phyloP scores from a whole-genome alignment of 192 early-diverging fungal genomes.

The Dissophora ornata region DNA sequence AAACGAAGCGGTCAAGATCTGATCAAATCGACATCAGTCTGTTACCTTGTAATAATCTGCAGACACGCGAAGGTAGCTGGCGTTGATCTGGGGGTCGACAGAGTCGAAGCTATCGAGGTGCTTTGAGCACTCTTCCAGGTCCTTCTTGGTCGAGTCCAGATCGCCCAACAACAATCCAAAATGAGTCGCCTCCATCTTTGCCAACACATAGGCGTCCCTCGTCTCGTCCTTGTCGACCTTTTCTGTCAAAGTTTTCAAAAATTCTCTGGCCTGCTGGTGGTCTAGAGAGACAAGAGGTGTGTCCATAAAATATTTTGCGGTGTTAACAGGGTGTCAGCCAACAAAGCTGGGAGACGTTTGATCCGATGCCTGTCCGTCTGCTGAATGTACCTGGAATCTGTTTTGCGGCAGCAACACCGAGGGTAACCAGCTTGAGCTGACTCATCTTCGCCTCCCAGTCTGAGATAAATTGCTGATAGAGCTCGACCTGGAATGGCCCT shows the following conservation, averaged over 20 bases:
- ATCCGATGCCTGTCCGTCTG: background rate
- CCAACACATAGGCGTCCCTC: constrained; percentile 87
- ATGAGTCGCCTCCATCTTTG: constrained; percentile 87
- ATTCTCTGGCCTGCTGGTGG: constrained; percentile 74
- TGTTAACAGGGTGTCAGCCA: no score
- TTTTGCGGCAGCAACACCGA: constrained; percentile 79
- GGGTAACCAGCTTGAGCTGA: constrained; percentile 87
- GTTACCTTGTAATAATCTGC: constrained; percentile 96
- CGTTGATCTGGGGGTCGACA: constrained; percentile 90
- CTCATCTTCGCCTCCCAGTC: constrained; percentile 98
- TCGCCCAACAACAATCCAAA: constrained; percentile 84
- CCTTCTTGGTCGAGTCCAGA: constrained; percentile 83
- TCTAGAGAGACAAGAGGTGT: constrained; percentile 54
- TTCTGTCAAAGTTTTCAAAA: constrained; percentile 76
- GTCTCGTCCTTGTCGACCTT: constrained; percentile 78
- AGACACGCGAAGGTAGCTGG: constrained; percentile 93
- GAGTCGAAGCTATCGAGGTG: constrained; percentile 78
- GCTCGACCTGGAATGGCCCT: constrained; percentile 76
- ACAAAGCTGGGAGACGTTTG: no score
- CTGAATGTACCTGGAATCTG: constrained; percentile 72
- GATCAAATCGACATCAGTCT: no score
- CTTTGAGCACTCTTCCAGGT: constrained; percentile 89
- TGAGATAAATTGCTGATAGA: constrained; percentile 92
- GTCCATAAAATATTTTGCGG: no score
- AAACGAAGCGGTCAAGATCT: no score